Evolutionary conservation across 2,329 filamentous ascomycete genomes (phyloP).

Genomic region (Pyrenophora tritici-repentis): DNA sequence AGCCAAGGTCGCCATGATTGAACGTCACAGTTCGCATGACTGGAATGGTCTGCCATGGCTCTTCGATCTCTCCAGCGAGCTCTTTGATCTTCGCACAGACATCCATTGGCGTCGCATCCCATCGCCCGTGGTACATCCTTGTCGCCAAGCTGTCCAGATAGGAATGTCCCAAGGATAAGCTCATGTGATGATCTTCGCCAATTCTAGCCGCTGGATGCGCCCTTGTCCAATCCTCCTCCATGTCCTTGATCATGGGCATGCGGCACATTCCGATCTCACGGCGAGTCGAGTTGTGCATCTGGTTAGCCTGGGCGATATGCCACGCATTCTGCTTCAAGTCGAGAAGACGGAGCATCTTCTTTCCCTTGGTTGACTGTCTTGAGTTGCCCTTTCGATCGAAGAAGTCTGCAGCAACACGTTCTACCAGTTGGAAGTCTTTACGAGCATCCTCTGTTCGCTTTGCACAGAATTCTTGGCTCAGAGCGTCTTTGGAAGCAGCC

Average conservation of each 20-base stretch:
- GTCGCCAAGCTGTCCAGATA: slow-evolving; percentile 16
- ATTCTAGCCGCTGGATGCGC: background rate
- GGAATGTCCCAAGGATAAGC: slow-evolving; percentile 19
- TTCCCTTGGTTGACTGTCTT: slow-evolving; percentile 5
- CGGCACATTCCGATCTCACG: slow-evolving; percentile 2
- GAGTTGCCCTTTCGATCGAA: slow-evolving; percentile 6
- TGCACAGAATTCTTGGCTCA: slow-evolving; percentile 7
- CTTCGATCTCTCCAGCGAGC: slow-evolving; percentile 15
- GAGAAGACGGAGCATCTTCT: slow-evolving; percentile 9
- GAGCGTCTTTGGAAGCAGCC: slow-evolving; percentile 7
- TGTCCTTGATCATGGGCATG: slow-evolving; percentile 4
- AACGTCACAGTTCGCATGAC: slow-evolving; percentile 9
- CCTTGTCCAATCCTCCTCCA: slow-evolving; percentile 7
- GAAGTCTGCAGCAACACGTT: slow-evolving; percentile 14
- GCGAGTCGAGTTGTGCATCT: slow-evolving; percentile 10
- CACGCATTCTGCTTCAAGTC: slow-evolving; percentile 6
- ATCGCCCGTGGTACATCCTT: slow-evolving; percentile 8
- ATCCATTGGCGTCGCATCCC: slow-evolving; percentile 12
- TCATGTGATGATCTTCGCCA: slow-evolving; percentile 10
- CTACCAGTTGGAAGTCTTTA: slow-evolving; percentile 11
- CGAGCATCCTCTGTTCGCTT: slow-evolving; percentile 8
- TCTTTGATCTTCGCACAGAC: slow-evolving; percentile 16
- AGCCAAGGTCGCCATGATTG: background rate
- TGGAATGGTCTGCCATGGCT: slow-evolving; percentile 19
- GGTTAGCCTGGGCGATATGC: slow-evolving; percentile 4